phyloP scores from a whole-genome alignment of 2,329 filamentous ascomycete genomes.

The Neonectria punicea region DNA sequence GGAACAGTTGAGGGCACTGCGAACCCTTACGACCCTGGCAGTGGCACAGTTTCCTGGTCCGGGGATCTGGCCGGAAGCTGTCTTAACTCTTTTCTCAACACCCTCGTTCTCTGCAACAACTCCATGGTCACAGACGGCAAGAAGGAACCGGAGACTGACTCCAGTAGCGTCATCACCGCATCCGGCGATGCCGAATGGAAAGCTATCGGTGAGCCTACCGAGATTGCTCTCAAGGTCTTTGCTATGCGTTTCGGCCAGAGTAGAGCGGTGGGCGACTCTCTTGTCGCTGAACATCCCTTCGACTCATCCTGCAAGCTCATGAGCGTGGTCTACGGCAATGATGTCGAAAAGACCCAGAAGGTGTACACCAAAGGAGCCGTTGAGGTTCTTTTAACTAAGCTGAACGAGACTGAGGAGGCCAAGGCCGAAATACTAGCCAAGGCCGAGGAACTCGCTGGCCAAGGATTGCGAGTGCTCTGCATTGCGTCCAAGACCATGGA shows the following conservation, averaged over 20 bases:
- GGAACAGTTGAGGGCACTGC: conserved; percentile 65
- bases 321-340: conserved; percentile 71
- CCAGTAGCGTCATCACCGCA: conserved; percentile 59
- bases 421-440: conserved; percentile 59
- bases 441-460: conserved; percentile 66
- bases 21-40: conserved; percentile 70
- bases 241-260: conserved; percentile 73
- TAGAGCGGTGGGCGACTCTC: conserved; percentile 55
- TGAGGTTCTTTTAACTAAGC: conserved; percentile 65
- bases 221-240: conserved; percentile 79
- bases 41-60: conserved; percentile 61
- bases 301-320: conserved; percentile 80
- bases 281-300: conserved; percentile 76
- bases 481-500: conserved; percentile 65
- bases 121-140: conserved; percentile 60
- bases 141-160: conserved; percentile 58
- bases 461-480: conserved; percentile 76
- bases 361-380: conserved; percentile 69
- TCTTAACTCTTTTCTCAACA: conserved; percentile 61
- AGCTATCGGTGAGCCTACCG: conserved; percentile 74
- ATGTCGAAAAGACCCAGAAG: conserved; percentile 47
- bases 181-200: conserved; percentile 61
- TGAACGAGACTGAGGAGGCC: conserved; percentile 58
- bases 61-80: conserved; percentile 52
- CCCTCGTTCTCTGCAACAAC: conserved; percentile 72